These are phyloP conservation scores for Aureobasidium sp. DNA, from an alignment of 2,329 filamentous ascomycete genomes.

Conservation along the genomic window DNA sequence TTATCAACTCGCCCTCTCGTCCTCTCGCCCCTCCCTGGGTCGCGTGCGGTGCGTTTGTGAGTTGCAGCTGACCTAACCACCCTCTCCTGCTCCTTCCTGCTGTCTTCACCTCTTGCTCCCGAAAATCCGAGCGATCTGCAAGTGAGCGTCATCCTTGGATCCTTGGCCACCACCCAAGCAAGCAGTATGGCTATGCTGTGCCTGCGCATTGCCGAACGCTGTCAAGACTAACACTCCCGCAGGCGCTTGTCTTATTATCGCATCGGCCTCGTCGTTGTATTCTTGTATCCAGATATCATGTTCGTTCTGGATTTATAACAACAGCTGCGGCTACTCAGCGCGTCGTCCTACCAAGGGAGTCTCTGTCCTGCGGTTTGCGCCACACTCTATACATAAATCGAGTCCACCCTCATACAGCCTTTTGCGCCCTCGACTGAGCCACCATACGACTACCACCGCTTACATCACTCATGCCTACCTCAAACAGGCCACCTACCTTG, in stretches of 20 bases:
- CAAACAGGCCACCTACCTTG: conserved; percentile 1
- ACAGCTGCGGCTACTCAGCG: conserved; percentile 6
- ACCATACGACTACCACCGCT: neutral
- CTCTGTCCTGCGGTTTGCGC: conserved; percentile 8
- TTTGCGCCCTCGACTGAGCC: neutral
- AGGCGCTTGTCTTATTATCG: conserved; percentile 1
- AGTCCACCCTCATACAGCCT: neutral
- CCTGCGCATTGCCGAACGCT: neutral
- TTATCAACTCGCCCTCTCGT: conserved; percentile 10
- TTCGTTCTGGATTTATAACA: conserved; percentile 2
- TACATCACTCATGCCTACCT: neutral
- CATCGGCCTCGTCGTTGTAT: conserved; percentile 12
- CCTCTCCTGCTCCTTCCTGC: neutral
- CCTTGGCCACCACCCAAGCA: conserved; percentile 9
- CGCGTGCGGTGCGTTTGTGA: conserved; percentile 11
- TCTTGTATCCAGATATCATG: conserved; percentile 5
- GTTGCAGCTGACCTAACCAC: conserved; percentile 4
- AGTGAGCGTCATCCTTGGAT: conserved; percentile 10
- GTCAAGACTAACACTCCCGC: neutral
- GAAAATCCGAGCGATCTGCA: conserved; percentile 8
- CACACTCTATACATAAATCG: conserved; percentile 2
- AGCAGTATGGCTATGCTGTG: neutral
- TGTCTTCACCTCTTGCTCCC: neutral
- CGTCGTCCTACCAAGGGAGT: neutral
- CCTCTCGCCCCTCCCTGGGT: conserved; percentile 10